Evolutionary conservation across 2,329 filamentous ascomycete species (phyloP).

Genomic region (Clonostachys chloroleuca): DNA sequence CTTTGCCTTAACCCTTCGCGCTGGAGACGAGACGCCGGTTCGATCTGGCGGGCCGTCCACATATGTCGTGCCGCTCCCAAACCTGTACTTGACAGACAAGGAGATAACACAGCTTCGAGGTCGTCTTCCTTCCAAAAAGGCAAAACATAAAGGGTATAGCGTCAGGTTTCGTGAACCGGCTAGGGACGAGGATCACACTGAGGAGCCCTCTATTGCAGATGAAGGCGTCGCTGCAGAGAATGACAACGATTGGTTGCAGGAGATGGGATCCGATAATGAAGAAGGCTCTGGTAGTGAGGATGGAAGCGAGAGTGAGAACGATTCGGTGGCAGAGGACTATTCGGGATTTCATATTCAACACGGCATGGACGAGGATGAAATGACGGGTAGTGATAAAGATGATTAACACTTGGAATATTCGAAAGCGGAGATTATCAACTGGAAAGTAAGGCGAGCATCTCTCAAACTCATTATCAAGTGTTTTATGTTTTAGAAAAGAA

Average conservation of each 20-base stretch:
- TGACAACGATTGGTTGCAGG: constrained; percentile 14
- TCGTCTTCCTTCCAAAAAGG: constrained; percentile 27
- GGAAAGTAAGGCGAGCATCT: too few relatives aligned
- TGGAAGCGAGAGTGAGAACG: constrained; percentile 9
- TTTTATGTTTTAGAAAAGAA: too few relatives aligned
- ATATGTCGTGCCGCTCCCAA: constrained; percentile 24
- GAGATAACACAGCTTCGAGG: constrained; percentile 26
- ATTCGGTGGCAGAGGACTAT: constrained; percentile 1
- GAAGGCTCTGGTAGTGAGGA: constrained; percentile 11
- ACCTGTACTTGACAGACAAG: constrained; percentile 25
- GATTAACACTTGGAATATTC: too few relatives aligned
- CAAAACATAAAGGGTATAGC: constrained; percentile 21
- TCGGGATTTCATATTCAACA: not conserved
- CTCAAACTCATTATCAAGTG: too few relatives aligned
- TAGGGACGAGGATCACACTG: constrained; percentile 6
- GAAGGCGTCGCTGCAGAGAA: not conserved
- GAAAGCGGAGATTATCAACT: too few relatives aligned
- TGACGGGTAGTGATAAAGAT: too few relatives aligned
- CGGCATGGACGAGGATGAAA: too few relatives aligned
- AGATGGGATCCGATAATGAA: constrained; percentile 12
- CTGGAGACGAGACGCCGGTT: constrained; percentile 25
- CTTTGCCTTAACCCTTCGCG: constrained; percentile 24
- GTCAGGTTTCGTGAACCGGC: constrained; percentile 18
- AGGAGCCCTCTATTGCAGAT: not conserved
- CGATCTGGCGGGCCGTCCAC: constrained; percentile 17